Conservation (phyloP, 768 basidiomycete genomes). For the Filobasidium wieringae region DNA sequence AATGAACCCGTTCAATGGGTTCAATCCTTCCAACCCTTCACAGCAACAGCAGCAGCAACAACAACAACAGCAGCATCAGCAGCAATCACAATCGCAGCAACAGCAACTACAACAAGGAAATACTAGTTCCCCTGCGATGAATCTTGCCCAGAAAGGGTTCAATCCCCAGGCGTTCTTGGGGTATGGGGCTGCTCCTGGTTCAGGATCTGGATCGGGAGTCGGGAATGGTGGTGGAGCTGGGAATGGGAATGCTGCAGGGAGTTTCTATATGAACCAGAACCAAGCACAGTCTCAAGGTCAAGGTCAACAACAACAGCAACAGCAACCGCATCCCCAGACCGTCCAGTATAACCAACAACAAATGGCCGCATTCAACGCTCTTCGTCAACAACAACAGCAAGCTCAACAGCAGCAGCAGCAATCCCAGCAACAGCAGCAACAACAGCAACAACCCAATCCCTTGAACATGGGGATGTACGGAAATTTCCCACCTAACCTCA, state of each 20-base stretch:
- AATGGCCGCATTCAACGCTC: background rate
- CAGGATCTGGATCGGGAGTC: background rate
- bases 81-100: background rate
- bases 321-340: too few species aligned
- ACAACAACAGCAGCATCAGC: background rate
- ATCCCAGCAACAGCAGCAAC: conserved; percentile 4
- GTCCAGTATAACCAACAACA: too few species aligned
- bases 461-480: background rate
- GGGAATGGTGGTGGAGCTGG: background rate
- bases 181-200: too few species aligned
- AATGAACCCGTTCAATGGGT: background rate
- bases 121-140: background rate
- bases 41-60: conserved; percentile 9
- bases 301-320: too few species aligned
- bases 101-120: background rate
- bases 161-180: background rate
- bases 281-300: too few species aligned
- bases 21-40: conserved; percentile 4
- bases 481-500: too few species aligned
- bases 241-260: too few species aligned
- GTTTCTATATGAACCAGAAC: too few species aligned
- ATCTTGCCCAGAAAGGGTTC: background rate
- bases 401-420: conserved; percentile 17
- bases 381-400: conserved; percentile 9
- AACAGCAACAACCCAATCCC: conserved; percentile 9